Evolutionary conservation across 306 rosid species (phyloP).

Genomic region (Cucurbita argyrosperma): DNA sequence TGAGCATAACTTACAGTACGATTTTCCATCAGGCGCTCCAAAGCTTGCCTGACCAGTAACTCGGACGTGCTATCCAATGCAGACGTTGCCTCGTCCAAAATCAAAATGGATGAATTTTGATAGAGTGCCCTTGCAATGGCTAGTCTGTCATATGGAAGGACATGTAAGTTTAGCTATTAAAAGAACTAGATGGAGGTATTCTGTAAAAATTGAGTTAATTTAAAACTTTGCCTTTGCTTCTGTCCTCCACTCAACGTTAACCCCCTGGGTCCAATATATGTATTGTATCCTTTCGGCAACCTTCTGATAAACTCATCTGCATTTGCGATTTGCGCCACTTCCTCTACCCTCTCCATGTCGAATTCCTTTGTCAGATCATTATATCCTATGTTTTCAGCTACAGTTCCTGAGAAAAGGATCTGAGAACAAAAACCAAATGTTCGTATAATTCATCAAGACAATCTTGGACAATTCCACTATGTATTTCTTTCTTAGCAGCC

Average conservation of each 20-base stretch:
- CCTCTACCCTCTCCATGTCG: conserved; percentile 57
- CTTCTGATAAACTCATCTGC: conserved; percentile 67
- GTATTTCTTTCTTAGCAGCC: neutral
- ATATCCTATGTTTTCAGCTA: conserved; percentile 86
- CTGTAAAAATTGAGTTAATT: conserved; percentile 2
- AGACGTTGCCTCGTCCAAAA: conserved; percentile 88
- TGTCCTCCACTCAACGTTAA: conserved; percentile 85
- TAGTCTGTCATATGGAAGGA: conserved; percentile 34
- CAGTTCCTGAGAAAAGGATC: conserved; percentile 84
- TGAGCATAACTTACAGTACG: conserved; percentile 35
- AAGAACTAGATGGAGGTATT: neutral
- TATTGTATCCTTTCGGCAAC: conserved; percentile 63
- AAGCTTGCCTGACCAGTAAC: conserved; percentile 58
- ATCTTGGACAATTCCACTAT: neutral
- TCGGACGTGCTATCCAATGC: conserved; percentile 79
- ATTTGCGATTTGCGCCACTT: conserved; percentile 60
- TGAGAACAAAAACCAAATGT: conserved; percentile 7
- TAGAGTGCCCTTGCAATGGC: conserved; percentile 83
- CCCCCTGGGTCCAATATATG: conserved; percentile 83
- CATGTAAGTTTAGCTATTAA: neutral
- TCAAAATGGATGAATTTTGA: conserved; percentile 57
- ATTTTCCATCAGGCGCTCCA: conserved; percentile 61
- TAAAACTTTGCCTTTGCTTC: conserved; percentile 52
- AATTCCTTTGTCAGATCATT: conserved; percentile 50
- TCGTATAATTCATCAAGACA: neutral